A percentile compares a stretch with the other conserved stretches of the same genome.
phyloP scores from a whole-genome alignment of 176 grass and related monocot species.

The Aegilops speltoides region DNA sequence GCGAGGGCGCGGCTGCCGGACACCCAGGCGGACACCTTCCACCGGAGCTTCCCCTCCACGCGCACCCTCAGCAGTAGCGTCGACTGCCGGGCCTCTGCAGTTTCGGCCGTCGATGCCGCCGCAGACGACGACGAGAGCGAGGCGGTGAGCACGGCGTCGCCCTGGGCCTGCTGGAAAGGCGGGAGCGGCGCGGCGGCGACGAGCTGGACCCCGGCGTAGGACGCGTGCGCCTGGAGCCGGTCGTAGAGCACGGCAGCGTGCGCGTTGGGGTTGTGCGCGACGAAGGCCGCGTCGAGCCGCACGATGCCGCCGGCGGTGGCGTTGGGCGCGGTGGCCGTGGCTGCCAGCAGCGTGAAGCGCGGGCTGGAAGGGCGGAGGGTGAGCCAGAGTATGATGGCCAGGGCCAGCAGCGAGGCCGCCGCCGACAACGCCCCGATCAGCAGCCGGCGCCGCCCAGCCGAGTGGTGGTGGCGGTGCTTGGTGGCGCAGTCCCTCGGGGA shows the following conservation, averaged over 20 bases:
- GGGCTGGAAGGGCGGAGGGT: constrained; percentile 56
- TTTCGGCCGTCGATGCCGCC: neutral
- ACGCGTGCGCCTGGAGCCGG: constrained; percentile 37
- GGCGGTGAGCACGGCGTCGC: constrained; percentile 40
- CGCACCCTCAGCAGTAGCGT: constrained; percentile 33
- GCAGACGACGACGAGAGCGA: constrained; percentile 2
- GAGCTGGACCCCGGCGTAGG: constrained; percentile 47
- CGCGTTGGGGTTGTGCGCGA: constrained; percentile 65
- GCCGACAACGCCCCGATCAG: constrained; percentile 27
- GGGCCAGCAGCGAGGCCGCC: constrained; percentile 35
- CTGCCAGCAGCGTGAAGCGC: constrained; percentile 54
- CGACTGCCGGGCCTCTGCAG: neutral
- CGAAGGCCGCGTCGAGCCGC: constrained; percentile 50
- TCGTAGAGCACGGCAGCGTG: constrained; percentile 60
- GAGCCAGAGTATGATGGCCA: constrained; percentile 66
- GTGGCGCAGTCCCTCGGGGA: constrained; percentile 39
- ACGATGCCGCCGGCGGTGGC: neutral
- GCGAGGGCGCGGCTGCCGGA: constrained; percentile 46
- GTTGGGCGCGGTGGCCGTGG: constrained; percentile 1
- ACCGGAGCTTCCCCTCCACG: constrained; percentile 58
- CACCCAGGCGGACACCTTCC: constrained; percentile 73
- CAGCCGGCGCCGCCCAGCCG: neutral
- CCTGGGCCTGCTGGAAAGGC: constrained; percentile 44
- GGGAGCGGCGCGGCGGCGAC: constrained; percentile 22
- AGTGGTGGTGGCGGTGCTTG: neutral